Conservation (phyloP, 768 basidiomycete genomes). For the Sporobolomyces pararoseus region DNA sequence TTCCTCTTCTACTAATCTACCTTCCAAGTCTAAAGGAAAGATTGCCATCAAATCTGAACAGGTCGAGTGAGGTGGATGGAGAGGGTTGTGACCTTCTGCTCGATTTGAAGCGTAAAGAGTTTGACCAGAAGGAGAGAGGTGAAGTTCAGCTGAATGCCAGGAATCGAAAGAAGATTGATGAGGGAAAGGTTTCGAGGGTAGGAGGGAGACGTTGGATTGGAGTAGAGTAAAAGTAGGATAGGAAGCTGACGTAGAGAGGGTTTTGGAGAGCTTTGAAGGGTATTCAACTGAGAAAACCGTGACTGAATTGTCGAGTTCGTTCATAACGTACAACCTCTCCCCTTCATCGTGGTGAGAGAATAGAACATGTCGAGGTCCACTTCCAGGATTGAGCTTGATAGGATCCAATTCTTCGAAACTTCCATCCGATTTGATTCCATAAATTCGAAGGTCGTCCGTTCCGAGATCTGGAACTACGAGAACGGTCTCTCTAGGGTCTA, state of each 20-base stretch:
- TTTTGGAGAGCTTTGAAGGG: constrained; percentile 1
- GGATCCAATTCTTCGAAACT: not conserved
- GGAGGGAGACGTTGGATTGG: constrained; percentile 32
- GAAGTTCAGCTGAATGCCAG: constrained; percentile 37
- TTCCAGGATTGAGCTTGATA: not conserved
- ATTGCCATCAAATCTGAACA: constrained; percentile 27
- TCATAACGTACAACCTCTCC: constrained; percentile 30
- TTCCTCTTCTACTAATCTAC: not conserved
- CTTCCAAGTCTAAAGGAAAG: constrained; percentile 8
- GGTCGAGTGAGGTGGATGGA: constrained; percentile 6
- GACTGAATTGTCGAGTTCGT: constrained; percentile 39
- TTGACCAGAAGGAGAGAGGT: constrained; percentile 14
- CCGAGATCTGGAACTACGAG: constrained; percentile 36
- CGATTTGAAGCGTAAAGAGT: constrained; percentile 38
- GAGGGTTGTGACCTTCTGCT: constrained; percentile 37
- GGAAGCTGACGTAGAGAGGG: not conserved
- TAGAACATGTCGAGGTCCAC: constrained; percentile 34
- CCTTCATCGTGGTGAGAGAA: constrained; percentile 1
- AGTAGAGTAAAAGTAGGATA: constrained; percentile 25
- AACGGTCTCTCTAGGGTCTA: constrained; percentile 17
- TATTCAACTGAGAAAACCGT: constrained; percentile 17
- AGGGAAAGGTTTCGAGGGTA: constrained; percentile 11
- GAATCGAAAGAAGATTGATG: constrained; percentile 21
- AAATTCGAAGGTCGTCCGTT: constrained; percentile 31
- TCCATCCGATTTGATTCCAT: not conserved